Evolutionary conservation across 768 basidiomycete genomes (phyloP), one percentile per base, ranked within the genome.

Genomic region (Kwoniella mangroviensis): DNA sequence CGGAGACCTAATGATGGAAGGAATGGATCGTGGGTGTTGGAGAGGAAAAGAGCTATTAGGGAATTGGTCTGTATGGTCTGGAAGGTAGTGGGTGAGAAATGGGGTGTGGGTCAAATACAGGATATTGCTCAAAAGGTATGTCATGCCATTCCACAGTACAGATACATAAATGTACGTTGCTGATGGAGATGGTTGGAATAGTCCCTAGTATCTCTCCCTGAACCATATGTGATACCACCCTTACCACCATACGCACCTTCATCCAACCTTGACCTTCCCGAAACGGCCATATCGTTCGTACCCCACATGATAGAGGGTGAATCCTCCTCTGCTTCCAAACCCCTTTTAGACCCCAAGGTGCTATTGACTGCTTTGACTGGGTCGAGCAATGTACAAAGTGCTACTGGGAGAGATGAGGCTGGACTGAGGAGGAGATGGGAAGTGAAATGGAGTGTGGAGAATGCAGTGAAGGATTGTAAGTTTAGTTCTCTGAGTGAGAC

Each of bases 401-500:
- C 89, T 9, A 88, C 89, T 21, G 88, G 89, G 24, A 82, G 91
- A 69, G 89, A 92, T 74, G 85, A 85, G 63, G 85, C 88, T 54
- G 83, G 82, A 2, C 81, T 94, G 49, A 71, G 87, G 45, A 86
- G 86, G 49, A 86, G 88, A 58, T 84, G 93, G 34, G 86, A 86
- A 4, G 76, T 79, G 4, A 84, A 85, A 28, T 97, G 94, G 94
- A 88, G 90, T 4, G 87, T 90, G 9, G 89, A 93, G 65, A 83
- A 85, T 12, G 93, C 93, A 28, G 83, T 94, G 52, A 88, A 85
- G 75, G 89, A 92, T 68, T 90, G 94, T 94, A 83, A 64, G 66
- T 73, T 2, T 7, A 63, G 28, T 28, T 28, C 28, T 28, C 28
- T 28, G 4, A 28, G 28, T 28, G 28, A 28, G 28, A 28, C 28